phyloP scores from a whole-genome alignment of 2,329 filamentous ascomycete genomes.

The Trichoderma sp. region DNA sequence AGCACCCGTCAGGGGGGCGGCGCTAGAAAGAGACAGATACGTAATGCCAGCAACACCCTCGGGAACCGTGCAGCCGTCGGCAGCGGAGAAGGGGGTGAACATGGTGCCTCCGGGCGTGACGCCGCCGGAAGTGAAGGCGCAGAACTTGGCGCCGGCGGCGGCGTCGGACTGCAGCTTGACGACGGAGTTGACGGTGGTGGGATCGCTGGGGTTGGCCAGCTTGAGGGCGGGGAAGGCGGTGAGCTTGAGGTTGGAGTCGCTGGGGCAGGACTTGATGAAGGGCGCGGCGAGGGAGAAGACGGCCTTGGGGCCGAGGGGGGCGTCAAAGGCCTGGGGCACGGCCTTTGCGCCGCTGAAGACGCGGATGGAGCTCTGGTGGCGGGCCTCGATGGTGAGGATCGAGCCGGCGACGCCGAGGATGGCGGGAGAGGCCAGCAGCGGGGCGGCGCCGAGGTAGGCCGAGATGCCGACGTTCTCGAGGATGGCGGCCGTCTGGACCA shows the following conservation, averaged over 20 bases:
- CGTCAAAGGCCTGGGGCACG: slow-evolving; percentile 70
- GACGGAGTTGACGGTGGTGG: slow-evolving; percentile 40
- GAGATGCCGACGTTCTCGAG: slow-evolving; percentile 74
- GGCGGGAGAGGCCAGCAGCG: slow-evolving; percentile 60
- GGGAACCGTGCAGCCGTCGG: slow-evolving; percentile 62
- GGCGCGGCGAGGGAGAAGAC: slow-evolving; percentile 74
- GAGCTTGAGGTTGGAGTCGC: slow-evolving; percentile 65
- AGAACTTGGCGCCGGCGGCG: slow-evolving; percentile 57
- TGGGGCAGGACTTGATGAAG: slow-evolving; percentile 72
- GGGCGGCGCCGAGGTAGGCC: slow-evolving; percentile 72
- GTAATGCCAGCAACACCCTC: slow-evolving; percentile 64
- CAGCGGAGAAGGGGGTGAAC: slow-evolving; percentile 58
- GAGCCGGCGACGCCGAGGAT: slow-evolving; percentile 68
- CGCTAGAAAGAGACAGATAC: slow-evolving; percentile 67
- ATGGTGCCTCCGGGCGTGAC: slow-evolving; percentile 58
- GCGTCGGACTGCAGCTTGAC: slow-evolving; percentile 53
- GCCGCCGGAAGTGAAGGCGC: slow-evolving; percentile 67
- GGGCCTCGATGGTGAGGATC: slow-evolving; percentile 72
- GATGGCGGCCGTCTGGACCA: slow-evolving; percentile 69
- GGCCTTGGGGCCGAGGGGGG: slow-evolving; percentile 65
- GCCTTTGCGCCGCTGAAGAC: slow-evolving; percentile 59
- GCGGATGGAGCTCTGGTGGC: slow-evolving; percentile 74
- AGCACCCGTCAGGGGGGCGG: slow-evolving; percentile 51
- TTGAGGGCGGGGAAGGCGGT: slow-evolving; percentile 61
- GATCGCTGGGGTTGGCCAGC: slow-evolving; percentile 48